A percentile compares a stretch with the other conserved stretches of the same genome.
Conservation (phyloP, 208 protist species). For the Wallacemonas rigidus region DNA sequence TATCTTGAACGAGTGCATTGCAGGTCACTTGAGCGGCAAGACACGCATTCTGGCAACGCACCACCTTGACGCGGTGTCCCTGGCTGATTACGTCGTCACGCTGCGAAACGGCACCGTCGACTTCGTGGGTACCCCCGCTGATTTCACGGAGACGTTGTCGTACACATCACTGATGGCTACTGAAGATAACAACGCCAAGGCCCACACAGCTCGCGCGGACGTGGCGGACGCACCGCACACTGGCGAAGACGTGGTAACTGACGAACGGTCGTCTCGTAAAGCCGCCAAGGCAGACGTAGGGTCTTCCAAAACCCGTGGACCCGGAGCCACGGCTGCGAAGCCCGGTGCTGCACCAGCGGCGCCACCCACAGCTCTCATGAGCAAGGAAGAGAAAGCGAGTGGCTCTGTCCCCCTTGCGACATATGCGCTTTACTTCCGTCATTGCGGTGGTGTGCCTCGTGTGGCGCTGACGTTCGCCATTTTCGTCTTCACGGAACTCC, state of each 20-base stretch:
- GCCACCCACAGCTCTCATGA: conserved; percentile 28
- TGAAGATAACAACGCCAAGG: neutral
- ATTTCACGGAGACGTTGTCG: conserved; percentile 25
- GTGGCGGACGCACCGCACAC: neutral
- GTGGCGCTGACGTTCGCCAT: conserved; percentile 38
- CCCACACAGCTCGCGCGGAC: neutral
- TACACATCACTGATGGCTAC: conserved; percentile 29
- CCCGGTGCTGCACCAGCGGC: neutral
- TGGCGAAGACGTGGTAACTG: neutral
- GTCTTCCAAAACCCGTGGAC: too few species aligned
- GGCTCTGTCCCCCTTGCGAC: conserved; percentile 56
- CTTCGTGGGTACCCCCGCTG: conserved; percentile 31
- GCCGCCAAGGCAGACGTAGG: too few species aligned
- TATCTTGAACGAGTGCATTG: conserved; percentile 56
- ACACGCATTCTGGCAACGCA: conserved; percentile 94
- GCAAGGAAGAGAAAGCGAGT: conserved; percentile 48
- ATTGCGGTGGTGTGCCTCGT: conserved; percentile 46
- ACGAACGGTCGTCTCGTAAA: neutral
- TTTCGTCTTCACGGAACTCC: conserved; percentile 53
- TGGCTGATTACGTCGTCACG: conserved; percentile 85
- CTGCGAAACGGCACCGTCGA: conserved; percentile 55
- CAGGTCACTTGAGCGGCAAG: conserved; percentile 60
- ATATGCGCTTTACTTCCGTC: conserved; percentile 58
- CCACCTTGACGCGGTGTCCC: conserved; percentile 85
- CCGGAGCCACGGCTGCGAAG: too few species aligned